Conservation (phyloP, 306 rosid genomes). For the Cicer bijugum region DNA sequence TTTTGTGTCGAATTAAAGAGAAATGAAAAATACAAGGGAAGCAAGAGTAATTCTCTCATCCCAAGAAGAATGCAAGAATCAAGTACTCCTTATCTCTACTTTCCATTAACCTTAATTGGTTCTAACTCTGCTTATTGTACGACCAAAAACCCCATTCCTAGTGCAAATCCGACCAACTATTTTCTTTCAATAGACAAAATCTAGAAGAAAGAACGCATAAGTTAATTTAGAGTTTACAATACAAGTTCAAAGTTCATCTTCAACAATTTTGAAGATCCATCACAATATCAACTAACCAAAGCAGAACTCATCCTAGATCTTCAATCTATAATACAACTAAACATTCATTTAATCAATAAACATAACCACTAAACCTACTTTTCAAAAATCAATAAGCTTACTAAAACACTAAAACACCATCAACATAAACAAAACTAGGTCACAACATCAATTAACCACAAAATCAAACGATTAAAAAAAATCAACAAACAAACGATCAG, state of each 20-base stretch:
- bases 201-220: not conserved
- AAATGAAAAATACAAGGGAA: too few species aligned
- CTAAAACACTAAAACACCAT: conserved; percentile 38
- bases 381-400: conserved; percentile 29
- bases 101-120: not conserved
- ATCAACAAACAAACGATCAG: not conserved
- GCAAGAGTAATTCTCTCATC: too few species aligned
- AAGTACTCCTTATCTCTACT: not conserved
- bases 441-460: conserved; percentile 1
- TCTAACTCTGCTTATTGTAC: not conserved
- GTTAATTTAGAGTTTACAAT: conserved; percentile 6
- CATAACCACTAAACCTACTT: not conserved
- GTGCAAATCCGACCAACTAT: conserved; percentile 18
- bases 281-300: conserved; percentile 36
- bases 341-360: conserved; percentile 8
- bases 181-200: conserved; percentile 31
- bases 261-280: conserved; percentile 33
- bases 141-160: conserved; percentile 16
- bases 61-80: not conserved
- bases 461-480: not conserved
- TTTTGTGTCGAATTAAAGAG: not conserved
- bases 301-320: conserved; percentile 16
- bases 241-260: conserved; percentile 14
- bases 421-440: not conserved
- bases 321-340: not conserved